A percentile compares a stretch with the other conserved stretches of the same genome.
phyloP scores from a whole-genome alignment of 2,329 filamentous ascomycete species.

The Scedosporium aurantiacum region DNA sequence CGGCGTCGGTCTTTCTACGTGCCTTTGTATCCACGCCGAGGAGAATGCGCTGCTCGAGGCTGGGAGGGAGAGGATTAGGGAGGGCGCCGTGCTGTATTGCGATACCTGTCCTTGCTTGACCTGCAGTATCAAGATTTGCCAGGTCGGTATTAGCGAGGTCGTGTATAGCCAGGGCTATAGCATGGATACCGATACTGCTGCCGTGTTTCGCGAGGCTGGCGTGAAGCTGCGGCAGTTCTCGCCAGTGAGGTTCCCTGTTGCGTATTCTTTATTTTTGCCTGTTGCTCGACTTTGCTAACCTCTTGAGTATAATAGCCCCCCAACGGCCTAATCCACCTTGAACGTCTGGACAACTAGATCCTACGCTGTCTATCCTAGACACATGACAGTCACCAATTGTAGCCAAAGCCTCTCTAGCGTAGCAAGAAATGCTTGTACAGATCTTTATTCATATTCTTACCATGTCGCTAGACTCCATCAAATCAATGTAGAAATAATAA shows the following conservation, averaged over 20 bases:
- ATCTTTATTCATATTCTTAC: not conserved
- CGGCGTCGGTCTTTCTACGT: slow-evolving; percentile 71
- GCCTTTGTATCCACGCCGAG: slow-evolving; percentile 93
- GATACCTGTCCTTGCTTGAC: slow-evolving; percentile 95
- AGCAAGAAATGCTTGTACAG: not conserved
- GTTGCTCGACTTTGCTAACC: not conserved
- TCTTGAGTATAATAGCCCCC: slow-evolving; percentile 37
- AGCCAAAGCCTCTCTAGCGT: not conserved
- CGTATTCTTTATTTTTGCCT: slow-evolving; percentile 13
- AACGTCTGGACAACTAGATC: slow-evolving; percentile 29
- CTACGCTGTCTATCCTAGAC: too few species aligned
- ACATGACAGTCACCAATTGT: not conserved
- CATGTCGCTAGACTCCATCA: not conserved
- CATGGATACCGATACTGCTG: slow-evolving; percentile 78
- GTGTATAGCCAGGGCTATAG: slow-evolving; percentile 91
- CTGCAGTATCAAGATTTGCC: slow-evolving; percentile 96
- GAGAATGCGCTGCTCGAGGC: slow-evolving; percentile 95
- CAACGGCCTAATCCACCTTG: slow-evolving; percentile 53
- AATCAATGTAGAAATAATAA: slow-evolving; percentile 5
- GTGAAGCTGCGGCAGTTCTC: slow-evolving; percentile 80
- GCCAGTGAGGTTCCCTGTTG: slow-evolving; percentile 46
- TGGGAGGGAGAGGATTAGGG: slow-evolving; percentile 76
- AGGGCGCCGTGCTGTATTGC: slow-evolving; percentile 78
- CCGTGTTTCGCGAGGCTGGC: slow-evolving; percentile 73
- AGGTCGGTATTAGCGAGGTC: slow-evolving; percentile 91